Base-by-base conservation (phyloP, 176 grass and related monocot species). In the Poa pratensis region DNA sequence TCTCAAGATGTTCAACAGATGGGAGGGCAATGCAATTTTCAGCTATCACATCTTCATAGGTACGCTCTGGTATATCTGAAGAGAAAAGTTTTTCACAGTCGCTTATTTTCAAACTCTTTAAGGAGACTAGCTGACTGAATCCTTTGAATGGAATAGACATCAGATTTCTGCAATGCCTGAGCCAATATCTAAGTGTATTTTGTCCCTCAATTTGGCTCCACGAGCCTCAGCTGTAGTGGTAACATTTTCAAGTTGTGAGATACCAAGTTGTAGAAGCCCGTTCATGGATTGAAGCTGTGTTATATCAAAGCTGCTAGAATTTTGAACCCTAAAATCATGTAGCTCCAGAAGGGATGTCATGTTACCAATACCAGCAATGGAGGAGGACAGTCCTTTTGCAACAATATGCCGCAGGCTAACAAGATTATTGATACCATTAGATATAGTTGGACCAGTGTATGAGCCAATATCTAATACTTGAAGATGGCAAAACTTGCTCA, bases 401-500 rank as follows among this genome's bases (percentile, higher is more conserved):
- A 59, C 13, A 87, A 87, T 11, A 66, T 87, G 66, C 2, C 49
- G 15, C 32, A 89, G 13, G 30, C 30, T 80, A 30, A 80, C 49
- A 23, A 92, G 73, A 32, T 62, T 64, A 49, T 46, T 32, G 0
- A 86, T 55, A 13, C 7, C 59, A 18, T 4, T 23, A 13, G 20
- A 22, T 18, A 71, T 23, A 9, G 2, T 3, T 6, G 35, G 72
- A 23, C 67, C 18, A 5, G 10, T n/a, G 27, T 20, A 3, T 53
- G 27, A 62, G 22, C 46, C 26, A 23, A 73, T 30, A 76, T 91
- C 69, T 55, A 91, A 75, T 81, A 69, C 74, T 76, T 91, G 75
- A 68, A 94, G 85, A 49, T 91, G 49, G 78, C 43, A 91, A 24
- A 68, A 84, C 5, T 77, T 84, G 34, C 15, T 75, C 23, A 94